Evolutionary conservation across 2,329 filamentous ascomycete genomes (phyloP).

Genomic region (Chaetomiaceae sp.): DNA sequence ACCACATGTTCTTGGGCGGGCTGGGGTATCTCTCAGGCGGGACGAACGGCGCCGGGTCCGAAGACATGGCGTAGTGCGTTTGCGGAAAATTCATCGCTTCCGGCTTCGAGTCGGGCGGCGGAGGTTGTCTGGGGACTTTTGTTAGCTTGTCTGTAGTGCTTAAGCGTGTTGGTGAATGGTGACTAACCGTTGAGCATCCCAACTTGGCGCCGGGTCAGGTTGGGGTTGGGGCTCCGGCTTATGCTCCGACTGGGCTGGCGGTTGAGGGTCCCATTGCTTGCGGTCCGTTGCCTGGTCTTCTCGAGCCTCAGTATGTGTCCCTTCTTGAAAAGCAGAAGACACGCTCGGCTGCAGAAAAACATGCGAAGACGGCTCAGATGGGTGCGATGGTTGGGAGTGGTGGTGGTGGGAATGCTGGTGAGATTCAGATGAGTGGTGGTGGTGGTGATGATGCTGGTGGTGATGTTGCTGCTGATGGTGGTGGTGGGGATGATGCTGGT

Average conservation of each 20-base stretch:
- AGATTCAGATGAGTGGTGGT: constrained; percentile 9
- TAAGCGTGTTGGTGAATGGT: not conserved
- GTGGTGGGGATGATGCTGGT: constrained; percentile 22
- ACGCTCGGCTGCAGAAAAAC: constrained; percentile 28
- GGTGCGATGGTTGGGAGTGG: constrained; percentile 20
- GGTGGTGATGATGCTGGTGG: constrained; percentile 4
- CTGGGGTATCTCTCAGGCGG: constrained; percentile 74
- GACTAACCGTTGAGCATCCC: constrained; percentile 49
- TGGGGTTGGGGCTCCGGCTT: constrained; percentile 33
- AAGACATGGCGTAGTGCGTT: constrained; percentile 78
- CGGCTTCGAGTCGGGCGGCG: constrained; percentile 64
- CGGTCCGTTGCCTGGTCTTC: constrained; percentile 36
- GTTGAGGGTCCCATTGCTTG: constrained; percentile 30
- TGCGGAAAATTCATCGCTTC: constrained; percentile 82
- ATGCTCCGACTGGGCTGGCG: constrained; percentile 30
- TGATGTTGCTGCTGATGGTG: not conserved
- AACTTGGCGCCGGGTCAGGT: constrained; percentile 32
- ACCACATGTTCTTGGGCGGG: constrained; percentile 84
- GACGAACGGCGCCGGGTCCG: constrained; percentile 68
- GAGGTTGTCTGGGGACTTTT: constrained; percentile 49
- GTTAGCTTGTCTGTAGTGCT: constrained; percentile 20
- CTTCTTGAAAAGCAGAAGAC: constrained; percentile 38
- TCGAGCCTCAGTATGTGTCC: constrained; percentile 46
- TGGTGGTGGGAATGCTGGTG: not conserved
- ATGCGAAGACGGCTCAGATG: constrained; percentile 23